Evolutionary conservation across 2,329 filamentous ascomycete genomes (phyloP).

Genomic region (Endothia cerciana): DNA sequence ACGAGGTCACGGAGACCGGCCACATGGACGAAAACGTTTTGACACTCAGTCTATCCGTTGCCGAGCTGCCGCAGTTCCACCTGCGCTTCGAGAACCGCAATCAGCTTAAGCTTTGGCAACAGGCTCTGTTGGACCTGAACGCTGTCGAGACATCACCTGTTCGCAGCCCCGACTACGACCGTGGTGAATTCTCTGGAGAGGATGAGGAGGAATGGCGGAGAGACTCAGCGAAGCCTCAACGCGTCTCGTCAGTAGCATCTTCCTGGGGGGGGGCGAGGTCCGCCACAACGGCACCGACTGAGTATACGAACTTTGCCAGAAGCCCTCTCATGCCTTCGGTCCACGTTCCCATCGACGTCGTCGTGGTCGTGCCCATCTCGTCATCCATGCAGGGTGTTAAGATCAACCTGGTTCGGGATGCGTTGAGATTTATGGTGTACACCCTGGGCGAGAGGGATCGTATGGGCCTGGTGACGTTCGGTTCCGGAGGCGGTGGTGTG

Average conservation of each 20-base stretch:
- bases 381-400: slow-evolving; percentile 99
- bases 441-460: slow-evolving; percentile 90
- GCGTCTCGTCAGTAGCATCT: slow-evolving; percentile 82
- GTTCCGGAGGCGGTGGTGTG: slow-evolving; percentile 89
- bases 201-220: slow-evolving; percentile 90
- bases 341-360: slow-evolving; percentile 92
- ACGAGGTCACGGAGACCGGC: slow-evolving; percentile 77
- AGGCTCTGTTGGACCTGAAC: slow-evolving; percentile 83
- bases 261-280: slow-evolving; percentile 82
- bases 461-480: slow-evolving; percentile 97
- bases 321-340: slow-evolving; percentile 57
- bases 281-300: slow-evolving; percentile 84
- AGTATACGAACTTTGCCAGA: slow-evolving; percentile 78
- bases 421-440: slow-evolving; percentile 87
- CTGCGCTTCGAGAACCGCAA: slow-evolving; percentile 83
- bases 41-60: slow-evolving; percentile 87
- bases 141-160: slow-evolving; percentile 66
- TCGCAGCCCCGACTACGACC: slow-evolving; percentile 77
- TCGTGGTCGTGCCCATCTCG: slow-evolving; percentile 95
- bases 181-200: slow-evolving; percentile 74
- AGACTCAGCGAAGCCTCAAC: slow-evolving; percentile 55
- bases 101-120: slow-evolving; percentile 89
- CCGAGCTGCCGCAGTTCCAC: slow-evolving; percentile 91
- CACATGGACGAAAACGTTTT: slow-evolving; percentile 78
- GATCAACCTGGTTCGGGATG: slow-evolving; percentile 90